Conservation (phyloP, 2,329 filamentous ascomycete species). For the Ophiocordyceps camponoti-floridani region DNA sequence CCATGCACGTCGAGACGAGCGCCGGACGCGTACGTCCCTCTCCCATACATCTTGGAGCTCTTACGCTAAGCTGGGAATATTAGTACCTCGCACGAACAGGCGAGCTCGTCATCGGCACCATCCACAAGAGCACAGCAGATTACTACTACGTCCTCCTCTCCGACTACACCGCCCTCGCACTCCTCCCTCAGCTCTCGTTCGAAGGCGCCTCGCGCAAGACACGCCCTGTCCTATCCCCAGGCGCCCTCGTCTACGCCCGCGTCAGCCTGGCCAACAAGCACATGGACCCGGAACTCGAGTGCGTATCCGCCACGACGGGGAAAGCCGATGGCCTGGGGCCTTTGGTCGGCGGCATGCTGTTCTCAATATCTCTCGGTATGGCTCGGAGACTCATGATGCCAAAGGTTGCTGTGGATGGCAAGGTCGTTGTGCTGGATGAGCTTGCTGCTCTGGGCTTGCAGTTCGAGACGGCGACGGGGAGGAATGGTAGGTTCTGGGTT, state of each 20-base stretch:
- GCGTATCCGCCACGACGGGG: slow-evolving; percentile 69
- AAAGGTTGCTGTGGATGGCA: slow-evolving; percentile 40
- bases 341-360: slow-evolving; percentile 72
- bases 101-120: slow-evolving; percentile 77
- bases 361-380: slow-evolving; percentile 61
- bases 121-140: slow-evolving; percentile 60
- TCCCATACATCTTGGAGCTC: neutral
- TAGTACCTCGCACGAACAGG: slow-evolving; percentile 65
- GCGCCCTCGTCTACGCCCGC: slow-evolving; percentile 77
- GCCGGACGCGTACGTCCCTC: slow-evolving; percentile 42
- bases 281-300: slow-evolving; percentile 81
- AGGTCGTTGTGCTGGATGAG: slow-evolving; percentile 60
- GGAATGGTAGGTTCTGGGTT: slow-evolving; percentile 88
- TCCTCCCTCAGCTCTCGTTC: slow-evolving; percentile 79
- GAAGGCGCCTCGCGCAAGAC: slow-evolving; percentile 88
- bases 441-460: slow-evolving; percentile 58
- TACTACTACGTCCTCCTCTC: slow-evolving; percentile 66
- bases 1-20: slow-evolving; percentile 58
- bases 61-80: too few relatives aligned
- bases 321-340: slow-evolving; percentile 79
- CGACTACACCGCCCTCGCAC: slow-evolving; percentile 41
- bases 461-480: slow-evolving; percentile 86
- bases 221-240: slow-evolving; percentile 55
- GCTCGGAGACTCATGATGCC: slow-evolving; percentile 60
- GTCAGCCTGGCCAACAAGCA: slow-evolving; percentile 61